Base-by-base conservation (phyloP, 2,329 filamentous ascomycete genomes). In the Trichoderma endophyticum region DNA sequence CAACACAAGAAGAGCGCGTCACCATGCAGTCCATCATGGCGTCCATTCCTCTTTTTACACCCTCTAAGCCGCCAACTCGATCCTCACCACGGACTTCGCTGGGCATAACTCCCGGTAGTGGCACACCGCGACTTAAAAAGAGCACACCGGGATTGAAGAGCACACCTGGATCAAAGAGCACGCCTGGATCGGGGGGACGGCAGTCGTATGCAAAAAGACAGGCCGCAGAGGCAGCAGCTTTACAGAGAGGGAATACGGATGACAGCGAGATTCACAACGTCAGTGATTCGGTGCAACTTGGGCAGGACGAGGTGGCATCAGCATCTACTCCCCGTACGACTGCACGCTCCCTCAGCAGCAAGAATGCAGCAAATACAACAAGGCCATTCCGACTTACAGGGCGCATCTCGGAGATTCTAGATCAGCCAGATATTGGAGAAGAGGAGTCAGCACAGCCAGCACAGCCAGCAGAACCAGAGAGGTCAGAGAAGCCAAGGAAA, bases 21-120 rank as follows among this genome's bases (percentile, higher is more conserved):
- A 63, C 5, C 3, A 70, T 70, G 67, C 39, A 70, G 43, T 70
- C 67, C 18, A 70, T 70, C 48, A 70, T 70, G 59, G 59, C 67
- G 9, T 43, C 67, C 30, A 63, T 70, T 28, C 30, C 67, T 56
- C 12, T 70, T 4, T 56, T 71, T 21, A 66, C 70, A 4, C 70
- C 70, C 6, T 18, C 54, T 63, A 64, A 43, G 18, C 30, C 28
- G 6, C 28, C 15, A 4, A 3, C 60, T 5, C 57, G 51, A 30
- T 21, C 48, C n/a, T 60, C 66, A 51, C 18, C 66, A 8, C 34
- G 65, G 30, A 30, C 26, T 18, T 36, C 64, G 3, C 14, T 56
- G 4, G 63, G 51, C 3, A n/a, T 65, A 26, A 57, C 43, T 48
- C 24, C 70, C 14, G 14, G 18, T 21, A 26, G 26, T 48, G 39